Evolutionary conservation across 1,284 basidiomycete genomes (phyloP).

Genomic region (Phaffia rhodozyma): DNA sequence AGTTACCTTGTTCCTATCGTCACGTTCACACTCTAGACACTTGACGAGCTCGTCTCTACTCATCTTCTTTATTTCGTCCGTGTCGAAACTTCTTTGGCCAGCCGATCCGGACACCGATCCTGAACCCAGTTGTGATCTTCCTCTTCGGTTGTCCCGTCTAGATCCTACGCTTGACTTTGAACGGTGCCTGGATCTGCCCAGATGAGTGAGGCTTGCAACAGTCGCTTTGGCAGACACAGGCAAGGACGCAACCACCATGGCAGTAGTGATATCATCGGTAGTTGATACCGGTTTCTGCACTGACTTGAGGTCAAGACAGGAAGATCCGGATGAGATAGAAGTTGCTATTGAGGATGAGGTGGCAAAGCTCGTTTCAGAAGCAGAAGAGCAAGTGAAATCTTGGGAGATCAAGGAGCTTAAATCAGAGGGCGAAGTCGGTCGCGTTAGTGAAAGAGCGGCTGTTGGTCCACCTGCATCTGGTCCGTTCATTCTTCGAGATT

Average conservation of each 20-base stretch:
- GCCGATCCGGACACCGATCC: not conserved
- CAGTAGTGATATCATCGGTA: not conserved
- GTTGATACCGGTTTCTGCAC: not conserved
- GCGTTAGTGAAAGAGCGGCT: not conserved
- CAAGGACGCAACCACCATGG: not conserved
- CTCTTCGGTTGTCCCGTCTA: not conserved
- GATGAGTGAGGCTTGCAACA: not conserved
- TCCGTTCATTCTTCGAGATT: no score
- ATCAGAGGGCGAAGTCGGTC: not conserved
- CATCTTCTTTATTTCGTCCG: not conserved
- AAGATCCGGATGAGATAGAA: not conserved
- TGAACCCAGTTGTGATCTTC: not conserved
- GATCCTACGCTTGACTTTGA: no score
- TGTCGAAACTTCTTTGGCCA: not conserved
- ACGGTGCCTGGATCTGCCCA: no score
- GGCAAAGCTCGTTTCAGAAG: not conserved
- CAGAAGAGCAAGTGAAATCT: not conserved
- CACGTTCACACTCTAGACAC: not conserved
- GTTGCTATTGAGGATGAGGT: not conserved
- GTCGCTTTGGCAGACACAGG: not conserved
- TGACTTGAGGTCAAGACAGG: not conserved
- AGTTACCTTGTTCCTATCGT: not conserved
- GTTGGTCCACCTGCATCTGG: no score
- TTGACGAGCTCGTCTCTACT: constrained; percentile 1
- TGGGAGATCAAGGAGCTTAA: not conserved